phyloP scores from a whole-genome alignment of 352 stramenopile species.

The Halophytophthora batemanensis region DNA sequence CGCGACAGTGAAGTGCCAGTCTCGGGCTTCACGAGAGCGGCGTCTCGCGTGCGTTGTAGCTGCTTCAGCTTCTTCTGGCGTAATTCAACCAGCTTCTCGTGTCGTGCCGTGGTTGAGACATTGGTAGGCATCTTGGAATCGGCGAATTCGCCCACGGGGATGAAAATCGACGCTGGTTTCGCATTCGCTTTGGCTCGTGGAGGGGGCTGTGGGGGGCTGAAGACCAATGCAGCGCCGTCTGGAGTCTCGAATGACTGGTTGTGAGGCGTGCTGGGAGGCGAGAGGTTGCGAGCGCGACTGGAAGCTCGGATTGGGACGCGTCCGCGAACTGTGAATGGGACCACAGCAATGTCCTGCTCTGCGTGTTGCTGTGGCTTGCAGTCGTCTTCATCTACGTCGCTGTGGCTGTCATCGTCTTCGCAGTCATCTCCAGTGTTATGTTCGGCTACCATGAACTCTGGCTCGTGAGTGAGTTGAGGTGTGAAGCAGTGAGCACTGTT shows the following conservation, averaged over 20 bases:
- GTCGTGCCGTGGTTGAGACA: constrained; percentile 3
- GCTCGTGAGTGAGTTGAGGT: no score
- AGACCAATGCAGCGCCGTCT: no score
- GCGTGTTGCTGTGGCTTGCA: background rate
- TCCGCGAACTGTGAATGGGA: constrained; percentile 22
- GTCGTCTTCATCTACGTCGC: constrained; percentile 9
- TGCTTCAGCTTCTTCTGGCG: constrained; percentile 64
- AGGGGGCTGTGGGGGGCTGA: no score
- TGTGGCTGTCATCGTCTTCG: background rate
- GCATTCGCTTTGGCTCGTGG: no score
- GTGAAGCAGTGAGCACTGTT: no score
- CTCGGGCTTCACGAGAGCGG: constrained; percentile 20
- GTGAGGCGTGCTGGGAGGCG: background rate
- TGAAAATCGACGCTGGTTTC: constrained; percentile 13
- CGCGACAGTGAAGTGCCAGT: constrained; percentile 9
- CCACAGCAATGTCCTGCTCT: background rate
- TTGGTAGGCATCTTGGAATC: background rate
- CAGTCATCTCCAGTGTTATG: background rate
- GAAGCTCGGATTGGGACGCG: constrained; percentile 38
- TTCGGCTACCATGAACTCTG: no score
- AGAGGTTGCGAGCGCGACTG: background rate
- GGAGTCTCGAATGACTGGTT: background rate
- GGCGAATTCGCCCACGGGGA: constrained; percentile 8
- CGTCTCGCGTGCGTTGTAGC: constrained; percentile 44
- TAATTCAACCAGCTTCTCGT: constrained; percentile 41